Percentiles rank a stretch among this genome's conserved stretches.
phyloP scores from a whole-genome alignment of 768 basidiomycete species.

The Russula emetica region DNA sequence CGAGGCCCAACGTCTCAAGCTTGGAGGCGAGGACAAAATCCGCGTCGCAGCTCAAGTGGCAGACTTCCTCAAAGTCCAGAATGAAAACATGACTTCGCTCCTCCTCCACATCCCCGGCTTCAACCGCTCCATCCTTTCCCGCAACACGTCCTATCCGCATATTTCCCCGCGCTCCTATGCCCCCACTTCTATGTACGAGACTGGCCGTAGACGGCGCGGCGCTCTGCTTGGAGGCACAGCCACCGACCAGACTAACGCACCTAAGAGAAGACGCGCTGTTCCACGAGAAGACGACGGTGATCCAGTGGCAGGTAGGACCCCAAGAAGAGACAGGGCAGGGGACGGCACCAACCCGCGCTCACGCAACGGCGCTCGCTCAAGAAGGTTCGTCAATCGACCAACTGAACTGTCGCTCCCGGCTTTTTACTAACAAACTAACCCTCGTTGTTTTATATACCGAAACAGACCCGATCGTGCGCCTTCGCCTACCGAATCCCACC shows the following conservation, averaged over 20 bases:
- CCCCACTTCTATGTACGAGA: constrained; percentile 57
- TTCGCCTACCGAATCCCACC: constrained; percentile 70
- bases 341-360: constrained; percentile 45
- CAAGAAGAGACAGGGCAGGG: constrained; percentile 54
- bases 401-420: not conserved
- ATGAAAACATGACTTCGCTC: constrained; percentile 56
- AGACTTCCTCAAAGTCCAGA: constrained; percentile 73
- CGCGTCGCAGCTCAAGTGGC: constrained; percentile 88
- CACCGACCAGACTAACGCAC: constrained; percentile 53
- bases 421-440: not conserved
- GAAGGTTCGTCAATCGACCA: constrained; percentile 49
- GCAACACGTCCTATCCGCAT: constrained; percentile 72
- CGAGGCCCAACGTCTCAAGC: constrained; percentile 84
- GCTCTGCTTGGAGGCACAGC: constrained; percentile 47
- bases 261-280: constrained; percentile 49
- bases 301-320: constrained; percentile 45
- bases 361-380: constrained; percentile 51
- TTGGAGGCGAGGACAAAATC: constrained; percentile 97
- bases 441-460: too few relatives aligned
- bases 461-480: constrained; percentile 58
- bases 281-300: constrained; percentile 64
- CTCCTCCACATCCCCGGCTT: constrained; percentile 61
- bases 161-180: constrained; percentile 64
- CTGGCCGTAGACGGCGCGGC: constrained; percentile 54
- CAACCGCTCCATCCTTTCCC: constrained; percentile 51